Evolutionary conservation across 129 eudicot species (phyloP), one percentile per base, ranked within the genome.

Genomic region (Sambucus nigra): DNA sequence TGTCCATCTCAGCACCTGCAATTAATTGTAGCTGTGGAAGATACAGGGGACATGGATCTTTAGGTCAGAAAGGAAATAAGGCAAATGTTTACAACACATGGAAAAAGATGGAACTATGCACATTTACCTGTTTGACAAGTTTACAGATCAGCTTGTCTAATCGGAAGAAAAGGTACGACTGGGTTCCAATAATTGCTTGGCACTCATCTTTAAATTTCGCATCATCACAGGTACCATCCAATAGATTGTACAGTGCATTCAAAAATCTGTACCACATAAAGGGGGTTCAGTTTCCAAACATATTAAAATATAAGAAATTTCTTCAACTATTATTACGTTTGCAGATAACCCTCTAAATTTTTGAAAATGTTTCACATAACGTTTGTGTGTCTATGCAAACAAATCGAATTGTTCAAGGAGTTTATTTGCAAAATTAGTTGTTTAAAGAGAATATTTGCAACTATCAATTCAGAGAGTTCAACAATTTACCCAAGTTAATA

Each of bases 131-230:
- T 65, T 91, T 91, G 61, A 89, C 81, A 59, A 91, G 76, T 68
- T 77, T 91, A 61, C 69, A 81, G 44, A 91, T 79, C 69, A 91
- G 80, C 76, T 91, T 91, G 80, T 86, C 99, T 51, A 91, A 72
- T 29, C 95, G 86, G 76, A 91, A 91, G 50, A 91, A 80, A 48
- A 80, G 57, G 39, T 82, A 91, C 4, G 99, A 86, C 72, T 83
- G 88, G 62, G 86, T 68, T 17, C 99, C 99, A 60, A 91, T 79
- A 52, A 82, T 60, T 15, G 87, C 68, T 51, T 95, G 88, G 62
- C 99, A 91, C 38, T 91, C 99, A 73, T 91, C 95, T 76, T 91
- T 95, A 49, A 82, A 91, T 76, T 80, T 91, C 24, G 84, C 52
- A 71, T 82, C 82, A 52, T 91, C 99, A 44, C 75, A 69, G 51